Percentiles rank a stretch among this genome's conserved stretches.
Conservation (phyloP, 306 rosid genomes). For the Prinsepia uniflora region DNA sequence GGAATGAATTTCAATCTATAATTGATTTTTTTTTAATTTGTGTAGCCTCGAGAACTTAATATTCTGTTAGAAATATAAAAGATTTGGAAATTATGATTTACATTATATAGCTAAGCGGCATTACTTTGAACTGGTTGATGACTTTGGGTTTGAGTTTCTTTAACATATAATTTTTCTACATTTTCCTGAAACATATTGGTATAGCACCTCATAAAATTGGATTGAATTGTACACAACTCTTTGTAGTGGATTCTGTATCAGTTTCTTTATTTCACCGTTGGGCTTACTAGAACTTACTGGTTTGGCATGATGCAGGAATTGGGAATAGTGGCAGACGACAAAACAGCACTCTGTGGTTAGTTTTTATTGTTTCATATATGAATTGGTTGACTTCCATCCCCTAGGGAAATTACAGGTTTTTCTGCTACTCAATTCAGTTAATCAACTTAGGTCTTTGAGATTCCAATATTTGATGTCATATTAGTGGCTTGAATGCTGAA, state of each 20-base stretch:
- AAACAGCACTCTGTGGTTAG: constrained; percentile 96
- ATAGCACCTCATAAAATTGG: too few relatives aligned
- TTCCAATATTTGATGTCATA: background rate
- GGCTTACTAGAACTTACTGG: constrained; percentile 11
- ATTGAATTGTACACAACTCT: too few relatives aligned
- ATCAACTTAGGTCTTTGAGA: background rate
- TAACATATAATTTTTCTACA: background rate
- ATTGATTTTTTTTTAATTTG: background rate
- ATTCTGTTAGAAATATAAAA: background rate
- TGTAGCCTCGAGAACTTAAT: background rate
- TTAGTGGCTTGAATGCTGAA: background rate
- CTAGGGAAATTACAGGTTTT: constrained; percentile 95
- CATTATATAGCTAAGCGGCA: background rate
- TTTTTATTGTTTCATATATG: constrained; percentile 32
- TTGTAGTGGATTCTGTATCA: background rate
- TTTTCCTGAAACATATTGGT: background rate
- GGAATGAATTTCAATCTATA: background rate
- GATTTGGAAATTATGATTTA: background rate
- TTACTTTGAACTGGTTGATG: background rate
- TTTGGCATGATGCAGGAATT: constrained; percentile 58
- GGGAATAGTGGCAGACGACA: constrained; percentile 97
- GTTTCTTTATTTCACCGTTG: constrained; percentile 21
- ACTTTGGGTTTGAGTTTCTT: background rate
- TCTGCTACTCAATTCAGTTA: constrained; percentile 7
- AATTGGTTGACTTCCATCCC: constrained; percentile 99